Evolutionary conservation across 2,329 filamentous ascomycete genomes (phyloP), one percentile per base, ranked within the genome.

Genomic region (Elsinoe fawcettii): DNA sequence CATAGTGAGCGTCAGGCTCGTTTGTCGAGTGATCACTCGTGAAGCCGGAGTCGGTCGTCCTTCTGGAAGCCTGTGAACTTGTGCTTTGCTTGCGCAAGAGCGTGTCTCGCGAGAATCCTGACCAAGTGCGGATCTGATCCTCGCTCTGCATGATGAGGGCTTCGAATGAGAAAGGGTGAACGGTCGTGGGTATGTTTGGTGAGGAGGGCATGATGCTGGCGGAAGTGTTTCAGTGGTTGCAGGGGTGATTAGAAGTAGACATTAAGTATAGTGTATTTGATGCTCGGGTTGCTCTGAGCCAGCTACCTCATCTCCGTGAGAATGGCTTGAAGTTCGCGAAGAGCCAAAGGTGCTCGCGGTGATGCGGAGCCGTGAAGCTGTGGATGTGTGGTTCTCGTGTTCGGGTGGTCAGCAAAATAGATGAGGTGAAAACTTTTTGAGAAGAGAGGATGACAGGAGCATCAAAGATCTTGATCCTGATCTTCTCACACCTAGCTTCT

Each of bases 1-100:
- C 14, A 6, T 16, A 25, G 8, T 32, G 23, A 25, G 23, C 2
- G 30, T 5, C 34, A 14, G 4, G 14, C 9, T 11, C 41, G 34
- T 60, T 57, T n/a, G 56, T 32, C 32, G 59, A 61, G 14, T 56
- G 25, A 23, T 55, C 34, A n/a, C 11, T 25, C n/a, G 57, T 34
- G 16, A 34, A 27, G 2, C 41, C 5, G 16, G 27, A 36, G 7
- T 20, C 49, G 41, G 27, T 36, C 16, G 39, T 47, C 20, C 41
- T 46, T 39, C 36, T 18, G n/a, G 54, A 43, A 41, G 41, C 23
- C 14, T 46, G 54, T n/a, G 43, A 46, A 20, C 30, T 36, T 8
- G 27, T 46, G 23, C 39, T 34, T 7, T 18, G 41, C n/a, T 23
- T 16, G 2, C 23, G 39, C n/a, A 49, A 11, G 12, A 49, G 54